Evolutionary conservation across 2,329 filamentous ascomycete species (phyloP), one percentile per base, ranked within the genome.

Genomic region (Exophiala alcalophila): DNA sequence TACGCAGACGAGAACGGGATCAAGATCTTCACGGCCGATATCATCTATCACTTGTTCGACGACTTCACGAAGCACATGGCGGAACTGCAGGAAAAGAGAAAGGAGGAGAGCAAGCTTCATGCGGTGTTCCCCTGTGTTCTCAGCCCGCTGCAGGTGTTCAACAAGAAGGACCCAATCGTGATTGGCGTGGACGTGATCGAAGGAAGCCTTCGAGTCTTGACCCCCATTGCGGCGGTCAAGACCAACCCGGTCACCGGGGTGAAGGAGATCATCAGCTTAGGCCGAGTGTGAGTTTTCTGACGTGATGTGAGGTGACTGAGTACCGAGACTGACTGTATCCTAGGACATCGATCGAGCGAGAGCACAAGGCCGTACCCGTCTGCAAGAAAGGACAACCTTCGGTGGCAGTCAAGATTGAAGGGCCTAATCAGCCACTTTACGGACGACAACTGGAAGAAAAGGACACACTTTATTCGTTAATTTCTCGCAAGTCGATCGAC

Each of bases 11-110:
- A 97, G 44, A 82, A 94, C 50, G 89, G 89, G 37, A 86, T 98
- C 70, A 97, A 94, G 74, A 86, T 98, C 59, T 98, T 98, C 73
- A 94, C 88, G 3, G 92, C 94, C 2, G 91, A 98, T 66, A 98
- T 98, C 59, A 98, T 98, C 61, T 98, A 98, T 68, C 92, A 98
- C 66, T 74, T 98, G 44, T 98, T 98, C 65, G 94, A 98, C 67
- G 77, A 86, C 53, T 98, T 98, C 70, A 97, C 86, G 29, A 87
- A 86, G 66, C 91, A 98, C 68, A 95, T 96, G 86, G 82, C 83
- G 20, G 76, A 86, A 57, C 77, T 95, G 55, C 75, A 83, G 20
- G 89, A 91, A 69, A 84, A 90, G 74, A 90, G 89, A 73, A 96
- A 96, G 75, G 91, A 97, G 61, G 90, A 97, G 60, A 86, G 83